phyloP scores from a whole-genome alignment of 257 asterid genomes.

The Scutellaria barbata region DNA sequence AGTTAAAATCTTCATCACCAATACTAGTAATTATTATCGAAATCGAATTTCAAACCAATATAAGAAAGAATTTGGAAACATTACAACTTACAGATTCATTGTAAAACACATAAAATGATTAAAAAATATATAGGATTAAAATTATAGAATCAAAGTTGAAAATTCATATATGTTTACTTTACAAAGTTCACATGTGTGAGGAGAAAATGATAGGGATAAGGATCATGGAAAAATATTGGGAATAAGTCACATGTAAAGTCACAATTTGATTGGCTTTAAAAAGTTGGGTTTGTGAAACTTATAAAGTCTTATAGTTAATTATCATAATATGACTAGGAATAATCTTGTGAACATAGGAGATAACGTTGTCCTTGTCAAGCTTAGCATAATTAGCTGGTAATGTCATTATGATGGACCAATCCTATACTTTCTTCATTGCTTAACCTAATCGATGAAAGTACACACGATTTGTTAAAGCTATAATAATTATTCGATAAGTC shows the following conservation, averaged over 20 bases:
- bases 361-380: slow-evolving; percentile 43
- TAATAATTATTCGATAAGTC: slow-evolving; percentile 2
- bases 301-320: slow-evolving; percentile 10
- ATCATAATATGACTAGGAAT: slow-evolving; percentile 30
- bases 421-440: slow-evolving; percentile 33
- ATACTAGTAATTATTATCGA: too few species aligned
- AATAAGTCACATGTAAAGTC: slow-evolving; percentile 45
- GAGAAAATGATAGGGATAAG: slow-evolving; percentile 24
- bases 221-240: slow-evolving; percentile 28
- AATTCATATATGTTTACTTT: slow-evolving; percentile 13
- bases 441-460: slow-evolving; percentile 32
- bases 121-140: too few species aligned
- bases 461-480: slow-evolving; percentile 24
- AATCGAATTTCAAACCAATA: too few species aligned
- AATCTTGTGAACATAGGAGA: slow-evolving; percentile 38
- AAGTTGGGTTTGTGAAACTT: slow-evolving; percentile 31
- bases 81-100: too few species aligned
- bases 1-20: too few species aligned
- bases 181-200: slow-evolving; percentile 44
- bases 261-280: slow-evolving; percentile 33
- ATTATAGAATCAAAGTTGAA: too few species aligned
- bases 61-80: too few species aligned
- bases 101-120: too few species aligned
- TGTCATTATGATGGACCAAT: slow-evolving; percentile 39
- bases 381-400: slow-evolving; percentile 39